Percentiles rank a stretch among this genome's conserved stretches.
Conservation (phyloP, 176 grass and related monocot species). For the Pharus latifolius region DNA sequence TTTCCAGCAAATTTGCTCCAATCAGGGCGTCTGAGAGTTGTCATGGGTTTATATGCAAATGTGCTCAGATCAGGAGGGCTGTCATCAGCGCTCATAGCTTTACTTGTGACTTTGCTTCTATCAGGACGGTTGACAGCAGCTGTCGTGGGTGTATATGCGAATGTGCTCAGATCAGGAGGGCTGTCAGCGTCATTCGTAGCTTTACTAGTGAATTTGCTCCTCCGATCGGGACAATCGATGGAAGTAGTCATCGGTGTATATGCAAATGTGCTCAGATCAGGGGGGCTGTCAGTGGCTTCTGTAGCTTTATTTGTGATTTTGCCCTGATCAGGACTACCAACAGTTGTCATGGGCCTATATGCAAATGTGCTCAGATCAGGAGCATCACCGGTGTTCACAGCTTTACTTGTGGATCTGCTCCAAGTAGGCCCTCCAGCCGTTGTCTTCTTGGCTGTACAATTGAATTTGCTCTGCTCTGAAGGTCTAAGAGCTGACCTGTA, state of each 20-base stretch:
- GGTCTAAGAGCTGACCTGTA: conserved; percentile 22
- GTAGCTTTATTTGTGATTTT: conserved; percentile 3
- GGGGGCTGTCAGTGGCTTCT: background rate
- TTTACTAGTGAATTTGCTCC: background rate
- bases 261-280: conserved; percentile 20
- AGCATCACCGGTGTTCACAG: background rate
- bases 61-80: conserved; percentile 34
- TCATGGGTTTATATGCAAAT: conserved; percentile 21
- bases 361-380: conserved; percentile 33
- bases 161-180: conserved; percentile 20
- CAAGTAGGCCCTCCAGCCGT: background rate
- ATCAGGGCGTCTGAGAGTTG: background rate
- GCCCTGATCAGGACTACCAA: conserved; percentile 5
- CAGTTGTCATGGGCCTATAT: conserved; percentile 5
- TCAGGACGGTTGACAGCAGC: background rate
- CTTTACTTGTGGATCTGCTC: conserved; percentile 18
- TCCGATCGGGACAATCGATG: background rate
- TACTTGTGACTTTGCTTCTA: background rate
- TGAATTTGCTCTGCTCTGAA: background rate
- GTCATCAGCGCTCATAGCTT: background rate
- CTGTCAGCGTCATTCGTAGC: background rate
- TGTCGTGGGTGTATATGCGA: conserved; percentile 15
- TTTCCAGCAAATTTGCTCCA: conserved; percentile 5
- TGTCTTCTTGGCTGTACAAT: conserved; percentile 12
- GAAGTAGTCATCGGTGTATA: conserved; percentile 23